Conservation (phyloP, 805 yeast genomes). For the Barnettozyma wickerhamii region DNA sequence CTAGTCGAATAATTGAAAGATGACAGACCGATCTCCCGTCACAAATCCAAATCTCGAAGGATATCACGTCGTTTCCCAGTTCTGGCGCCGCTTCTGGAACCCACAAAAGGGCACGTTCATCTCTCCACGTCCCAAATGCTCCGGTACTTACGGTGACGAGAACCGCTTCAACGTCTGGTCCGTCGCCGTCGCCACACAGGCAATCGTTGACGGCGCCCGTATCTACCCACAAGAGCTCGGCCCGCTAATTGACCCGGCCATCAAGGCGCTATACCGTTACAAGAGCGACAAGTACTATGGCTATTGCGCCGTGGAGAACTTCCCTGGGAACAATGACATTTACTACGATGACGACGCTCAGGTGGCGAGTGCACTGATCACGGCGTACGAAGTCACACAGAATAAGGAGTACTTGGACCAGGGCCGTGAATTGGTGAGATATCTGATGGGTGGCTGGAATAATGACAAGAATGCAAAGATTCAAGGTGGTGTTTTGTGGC, state of each 20-base stretch:
- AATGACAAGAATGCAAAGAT: slow-evolving; percentile 17
- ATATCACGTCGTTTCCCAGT: slow-evolving; percentile 16
- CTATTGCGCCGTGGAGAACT: slow-evolving; percentile 61
- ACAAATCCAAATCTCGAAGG: slow-evolving; percentile 25
- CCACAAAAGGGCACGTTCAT: slow-evolving; percentile 19
- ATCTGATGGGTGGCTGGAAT: slow-evolving; percentile 64
- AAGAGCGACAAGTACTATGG: slow-evolving; percentile 48
- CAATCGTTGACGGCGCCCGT: slow-evolving; percentile 60
- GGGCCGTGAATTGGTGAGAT: slow-evolving; percentile 54
- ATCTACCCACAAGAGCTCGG: slow-evolving; percentile 44
- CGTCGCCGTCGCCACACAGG: slow-evolving; percentile 59
- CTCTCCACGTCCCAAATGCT: slow-evolving; percentile 23
- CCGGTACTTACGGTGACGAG: slow-evolving; percentile 47
- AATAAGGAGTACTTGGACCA: slow-evolving; percentile 47
- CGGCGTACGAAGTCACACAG: slow-evolving; percentile 65
- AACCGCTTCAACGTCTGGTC: slow-evolving; percentile 66
- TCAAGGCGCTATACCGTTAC: slow-evolving; percentile 46
- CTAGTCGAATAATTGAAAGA: neutral
- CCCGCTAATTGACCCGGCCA: slow-evolving; percentile 50
- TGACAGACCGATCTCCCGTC: slow-evolving; percentile 8
- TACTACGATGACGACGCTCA: slow-evolving; percentile 78
- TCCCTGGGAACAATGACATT: slow-evolving; percentile 55
- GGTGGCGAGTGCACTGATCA: slow-evolving; percentile 57
- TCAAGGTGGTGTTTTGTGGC: slow-evolving; percentile 67
- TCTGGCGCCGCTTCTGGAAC: slow-evolving; percentile 25